Base-by-base conservation (phyloP, 768 basidiomycete genomes). In the Termitomyces sp. region DNA sequence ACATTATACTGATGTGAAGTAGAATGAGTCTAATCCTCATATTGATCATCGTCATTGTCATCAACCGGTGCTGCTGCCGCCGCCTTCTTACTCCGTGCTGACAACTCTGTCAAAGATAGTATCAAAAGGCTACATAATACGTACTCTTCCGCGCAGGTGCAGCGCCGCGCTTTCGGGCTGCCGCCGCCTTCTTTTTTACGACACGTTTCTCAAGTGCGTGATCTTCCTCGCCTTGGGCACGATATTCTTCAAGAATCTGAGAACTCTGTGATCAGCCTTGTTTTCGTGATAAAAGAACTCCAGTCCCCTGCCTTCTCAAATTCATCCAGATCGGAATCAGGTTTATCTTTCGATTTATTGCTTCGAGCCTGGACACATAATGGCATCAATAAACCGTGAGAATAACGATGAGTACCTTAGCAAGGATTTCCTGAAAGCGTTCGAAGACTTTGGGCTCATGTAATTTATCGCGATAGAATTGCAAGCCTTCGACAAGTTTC, bases 391-490 rank as follows among this genome's bases (percentile, higher is more conserved):
- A 15, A 34, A 12, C 12, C 25, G 60, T 36, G n/a, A 53, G 15
- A 42, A 31, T 56, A 46, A 52, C 43, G 48, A 20, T n/a, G 49
- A 51, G 40, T 34, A 88, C 94, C 84, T 98, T 99, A 54, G 76
- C 76, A n/a, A 99, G 81, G 61, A 98, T 98, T 70, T 98, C 96
- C 32, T 81, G 82, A 73, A 99, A 98, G 50, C 87, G 79, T 36
- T 79, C 81, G 71, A 82, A 98, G 5, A 99, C 96, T 1, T 74
- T 78, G 46, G 86, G 80, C 63, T 98, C 96, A 74, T 96, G 92
- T 45, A 99, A 77, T 75, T 99, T 99, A 79, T 98, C 97, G 56
- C 94, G 89, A 69, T 99, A 99, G 75, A 88, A 91, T 50, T 89
- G 92, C 31, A 99, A 73, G 1, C 86, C 95, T 65, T 98, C 96